Base-by-base conservation (phyloP, 2,329 filamentous ascomycete species). In the Paecilomyces dactylethromorphus region DNA sequence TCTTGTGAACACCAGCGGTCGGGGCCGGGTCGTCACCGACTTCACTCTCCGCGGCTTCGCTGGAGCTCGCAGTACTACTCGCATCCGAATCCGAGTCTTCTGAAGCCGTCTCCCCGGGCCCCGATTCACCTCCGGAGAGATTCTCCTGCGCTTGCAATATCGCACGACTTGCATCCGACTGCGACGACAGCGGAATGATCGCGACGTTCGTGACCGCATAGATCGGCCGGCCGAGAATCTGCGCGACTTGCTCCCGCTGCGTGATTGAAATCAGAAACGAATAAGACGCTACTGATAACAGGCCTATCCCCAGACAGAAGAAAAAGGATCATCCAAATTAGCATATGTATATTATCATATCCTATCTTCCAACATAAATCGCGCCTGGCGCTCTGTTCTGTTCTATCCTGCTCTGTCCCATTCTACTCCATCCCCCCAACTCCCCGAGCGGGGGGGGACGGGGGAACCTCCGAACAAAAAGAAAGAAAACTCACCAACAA, bases 151-250 rank as follows among this genome's bases (percentile, higher is more conserved):
- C 90, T 58, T 84, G 82, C 2, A 77, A 74, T 59, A 97, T 88
- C 8, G 91, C 88, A 29, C 83, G 82, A 61, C 85, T 81, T 3
- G 93, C 92, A 51, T 95, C 91, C 49, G 75, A 72, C 67, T 88
- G 87, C 5, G 89, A 93, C 1, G 87, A 84, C 56, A 94, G 86
- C 0, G 94, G 94, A 5, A 96, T 96, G n/a, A 97, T 79, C 6
- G 91, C 88, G 32, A 97, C 90, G 66, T 95, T 91, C 51, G 89
- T 94, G 60, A 97, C 85, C 45, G 91, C 87, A 73, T 95, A 99
- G 58, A 97, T 80, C 0, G 92, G 88, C 58, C 84, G 87, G 5
- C 91, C 91, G 63, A 87, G 86, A 55, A 97, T 86, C 63, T 92
- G 88, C 2, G 94, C 94, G 55, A 97, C 92, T 72, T 96, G 90